Evolutionary conservation across 2,329 filamentous ascomycete species (phyloP).

Genomic region (Aspergillus brasiliensis): DNA sequence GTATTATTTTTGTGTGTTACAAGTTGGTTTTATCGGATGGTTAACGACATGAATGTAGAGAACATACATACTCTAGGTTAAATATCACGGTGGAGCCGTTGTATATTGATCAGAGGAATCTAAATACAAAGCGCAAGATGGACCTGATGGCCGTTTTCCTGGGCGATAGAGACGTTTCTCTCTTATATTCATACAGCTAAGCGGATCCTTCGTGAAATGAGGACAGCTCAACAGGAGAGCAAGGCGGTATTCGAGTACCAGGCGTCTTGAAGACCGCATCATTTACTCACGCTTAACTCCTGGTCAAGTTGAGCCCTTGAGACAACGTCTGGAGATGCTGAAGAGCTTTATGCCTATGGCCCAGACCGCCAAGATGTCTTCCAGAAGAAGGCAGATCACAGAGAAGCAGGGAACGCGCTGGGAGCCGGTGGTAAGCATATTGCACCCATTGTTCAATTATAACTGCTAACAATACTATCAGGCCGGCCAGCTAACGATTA

Average conservation of each 20-base stretch:
- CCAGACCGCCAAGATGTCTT: neutral
- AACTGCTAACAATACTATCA: neutral
- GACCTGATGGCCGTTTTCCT: conserved; percentile 60
- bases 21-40: neutral
- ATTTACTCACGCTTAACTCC: conserved; percentile 7
- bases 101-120: conserved; percentile 52
- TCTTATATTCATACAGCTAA: conserved; percentile 63
- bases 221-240: conserved; percentile 41
- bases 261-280: conserved; percentile 45
- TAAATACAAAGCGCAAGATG: conserved; percentile 62
- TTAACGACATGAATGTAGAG: neutral
- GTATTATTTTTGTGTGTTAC: neutral
- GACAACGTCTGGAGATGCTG: conserved; percentile 22
- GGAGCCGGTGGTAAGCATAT: conserved; percentile 15
- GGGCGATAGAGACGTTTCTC: conserved; percentile 44
- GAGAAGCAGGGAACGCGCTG: conserved; percentile 8
- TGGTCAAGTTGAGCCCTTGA: conserved; percentile 19
- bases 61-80: conserved; percentile 48
- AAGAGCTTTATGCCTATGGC: conserved; percentile 25
- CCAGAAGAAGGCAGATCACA: neutral
- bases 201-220: conserved; percentile 59
- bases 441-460: neutral
- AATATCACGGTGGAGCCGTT: conserved; percentile 55
- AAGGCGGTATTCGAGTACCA: conserved; percentile 53
- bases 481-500: conserved; percentile 19